Conservation (phyloP, 2,329 filamentous ascomycete genomes). For the Lojkania enalia region DNA sequence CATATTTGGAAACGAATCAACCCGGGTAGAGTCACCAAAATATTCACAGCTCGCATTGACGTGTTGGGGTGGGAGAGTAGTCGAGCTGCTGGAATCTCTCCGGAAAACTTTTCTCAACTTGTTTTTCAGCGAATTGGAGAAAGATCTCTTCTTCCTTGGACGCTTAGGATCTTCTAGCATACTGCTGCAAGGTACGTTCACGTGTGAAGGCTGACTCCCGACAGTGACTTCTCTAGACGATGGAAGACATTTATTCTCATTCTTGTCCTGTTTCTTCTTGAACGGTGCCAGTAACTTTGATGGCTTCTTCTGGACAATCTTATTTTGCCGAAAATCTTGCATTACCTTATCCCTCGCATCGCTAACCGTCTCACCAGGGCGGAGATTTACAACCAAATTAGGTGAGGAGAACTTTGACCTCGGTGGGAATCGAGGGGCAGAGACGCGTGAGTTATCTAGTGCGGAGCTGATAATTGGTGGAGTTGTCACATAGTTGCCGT, state of each 20-base stretch:
- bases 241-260: slow-evolving; percentile 20
- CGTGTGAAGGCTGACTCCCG: slow-evolving; percentile 4
- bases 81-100: slow-evolving; percentile 35
- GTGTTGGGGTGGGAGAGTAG: slow-evolving; percentile 57
- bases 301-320: slow-evolving; percentile 46
- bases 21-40: slow-evolving; percentile 29
- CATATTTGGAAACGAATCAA: slow-evolving; percentile 23
- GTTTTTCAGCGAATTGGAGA: slow-evolving; percentile 64
- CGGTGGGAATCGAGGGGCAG: slow-evolving; percentile 5
- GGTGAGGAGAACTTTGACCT: slow-evolving; percentile 24
- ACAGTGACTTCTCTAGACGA: slow-evolving; percentile 22
- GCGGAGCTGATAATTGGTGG: slow-evolving; percentile 19
- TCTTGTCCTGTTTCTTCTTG: slow-evolving; percentile 46
- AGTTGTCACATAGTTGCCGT: slow-evolving; percentile 28
- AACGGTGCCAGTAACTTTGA: slow-evolving; percentile 51
- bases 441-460: slow-evolving; percentile 8
- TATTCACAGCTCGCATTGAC: slow-evolving; percentile 51
- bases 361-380: slow-evolving; percentile 30
- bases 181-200: slow-evolving; percentile 20
- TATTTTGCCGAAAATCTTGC: slow-evolving; percentile 46
- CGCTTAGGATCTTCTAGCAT: slow-evolving; percentile 27
- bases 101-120: slow-evolving; percentile 64
- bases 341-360: slow-evolving; percentile 46
- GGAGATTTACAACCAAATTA: slow-evolving; percentile 32
- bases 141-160: slow-evolving; percentile 59